A percentile compares a stretch with the other conserved stretches of the same genome.
These are phyloP conservation scores for Pseudoscleropodium purum DNA, from an alignment of 225 moss, liverwort and hornwort genomes.

Conservation along the genomic window DNA sequence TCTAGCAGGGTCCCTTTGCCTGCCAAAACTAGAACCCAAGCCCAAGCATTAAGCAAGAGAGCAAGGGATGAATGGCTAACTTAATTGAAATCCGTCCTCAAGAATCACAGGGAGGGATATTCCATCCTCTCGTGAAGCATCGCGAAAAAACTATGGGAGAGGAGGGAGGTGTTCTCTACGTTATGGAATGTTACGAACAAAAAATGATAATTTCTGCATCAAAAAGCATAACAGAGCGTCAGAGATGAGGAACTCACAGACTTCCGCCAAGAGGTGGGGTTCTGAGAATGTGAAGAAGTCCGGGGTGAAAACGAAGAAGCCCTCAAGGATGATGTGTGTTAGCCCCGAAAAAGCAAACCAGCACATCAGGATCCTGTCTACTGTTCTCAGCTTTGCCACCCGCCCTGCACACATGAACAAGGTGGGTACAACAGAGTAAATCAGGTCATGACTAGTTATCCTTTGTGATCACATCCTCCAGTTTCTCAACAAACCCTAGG, in stretches of 20 bases:
- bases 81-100: no score
- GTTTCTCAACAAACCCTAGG: neutral
- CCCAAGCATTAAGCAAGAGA: neutral
- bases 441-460: neutral
- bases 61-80: neutral
- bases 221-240: neutral
- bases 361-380: slow-evolving; percentile 75
- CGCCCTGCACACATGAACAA: slow-evolving; percentile 13
- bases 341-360: slow-evolving; percentile 88
- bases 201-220: neutral
- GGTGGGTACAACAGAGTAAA: neutral
- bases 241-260: slow-evolving; percentile 43
- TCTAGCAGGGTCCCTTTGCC: neutral
- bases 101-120: neutral
- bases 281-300: slow-evolving; percentile 52
- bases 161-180: neutral
- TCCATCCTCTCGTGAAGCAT: neutral
- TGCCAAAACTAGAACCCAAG: neutral
- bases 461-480: neutral
- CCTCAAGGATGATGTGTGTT: slow-evolving; percentile 73
- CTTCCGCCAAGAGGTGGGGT: slow-evolving; percentile 69
- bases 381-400: slow-evolving; percentile 32
- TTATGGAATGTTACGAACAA: neutral
- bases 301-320: slow-evolving; percentile 87
- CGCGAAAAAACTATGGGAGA: neutral